Evolutionary conservation across 2,329 filamentous ascomycete genomes (phyloP).

Genomic region (Purpureocillium lavendulum): DNA sequence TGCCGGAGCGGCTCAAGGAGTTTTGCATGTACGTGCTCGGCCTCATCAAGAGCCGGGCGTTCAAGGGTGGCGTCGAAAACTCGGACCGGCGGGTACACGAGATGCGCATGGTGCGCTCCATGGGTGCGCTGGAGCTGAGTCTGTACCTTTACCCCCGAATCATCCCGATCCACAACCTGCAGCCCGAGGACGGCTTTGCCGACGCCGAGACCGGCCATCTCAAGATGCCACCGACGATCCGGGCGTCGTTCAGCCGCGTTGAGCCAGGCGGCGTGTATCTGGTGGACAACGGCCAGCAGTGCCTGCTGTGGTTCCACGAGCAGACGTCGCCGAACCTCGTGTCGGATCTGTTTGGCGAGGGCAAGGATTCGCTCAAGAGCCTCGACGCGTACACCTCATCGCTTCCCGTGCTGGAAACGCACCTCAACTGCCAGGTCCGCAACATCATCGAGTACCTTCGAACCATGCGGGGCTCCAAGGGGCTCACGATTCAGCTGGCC

Average conservation of each 20-base stretch:
- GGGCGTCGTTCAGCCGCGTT: conserved; percentile 78
- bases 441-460: conserved; percentile 87
- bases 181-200: conserved; percentile 84
- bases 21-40: conserved; percentile 94
- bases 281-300: conserved; percentile 89
- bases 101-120: conserved; percentile 79
- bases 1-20: conserved; percentile 94
- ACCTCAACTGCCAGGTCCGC: conserved; percentile 87
- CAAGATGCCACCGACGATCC: conserved; percentile 69
- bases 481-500: conserved; percentile 80
- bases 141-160: conserved; percentile 94
- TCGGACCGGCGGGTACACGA: conserved; percentile 88
- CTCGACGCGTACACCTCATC: conserved; percentile 76
- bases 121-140: conserved; percentile 78
- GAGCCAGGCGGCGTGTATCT: conserved; percentile 92
- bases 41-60: conserved; percentile 80
- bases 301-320: conserved; percentile 84
- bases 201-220: conserved; percentile 79
- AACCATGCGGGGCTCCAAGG: conserved; percentile 75
- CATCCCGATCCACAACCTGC: conserved; percentile 82
- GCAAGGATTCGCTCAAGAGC: conserved; percentile 56
- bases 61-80: conserved; percentile 87
- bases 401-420: conserved; percentile 79
- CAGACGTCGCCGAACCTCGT: conserved; percentile 90
- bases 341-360: conserved; percentile 80